Evolutionary conservation across 2,329 filamentous ascomycete species (phyloP).

Genomic region (Xylaria sp.): DNA sequence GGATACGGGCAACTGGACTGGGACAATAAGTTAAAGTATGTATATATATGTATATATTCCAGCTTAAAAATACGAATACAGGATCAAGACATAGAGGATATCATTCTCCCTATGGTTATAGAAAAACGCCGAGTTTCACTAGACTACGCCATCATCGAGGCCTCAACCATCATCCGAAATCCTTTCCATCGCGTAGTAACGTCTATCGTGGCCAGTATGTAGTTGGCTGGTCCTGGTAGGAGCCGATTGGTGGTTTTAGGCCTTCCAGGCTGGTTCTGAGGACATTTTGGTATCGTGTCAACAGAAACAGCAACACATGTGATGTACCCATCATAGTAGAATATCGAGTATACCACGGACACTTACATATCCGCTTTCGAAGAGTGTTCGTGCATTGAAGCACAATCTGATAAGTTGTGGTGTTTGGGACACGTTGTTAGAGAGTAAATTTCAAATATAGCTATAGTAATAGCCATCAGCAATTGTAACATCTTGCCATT

Average conservation of each 20-base stretch:
- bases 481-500: background rate
- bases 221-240: background rate
- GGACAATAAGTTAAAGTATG: background rate
- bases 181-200: too few species aligned
- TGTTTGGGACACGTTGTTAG: too few species aligned
- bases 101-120: background rate
- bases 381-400: too few species aligned
- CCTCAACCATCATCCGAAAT: too few species aligned
- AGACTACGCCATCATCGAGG: too few species aligned
- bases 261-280: background rate
- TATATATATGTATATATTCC: background rate
- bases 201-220: background rate
- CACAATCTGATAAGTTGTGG: too few species aligned
- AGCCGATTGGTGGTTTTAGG: background rate
- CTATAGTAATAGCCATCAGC: background rate
- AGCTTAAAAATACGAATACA: background rate
- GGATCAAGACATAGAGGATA: background rate
- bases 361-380: too few species aligned
- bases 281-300: background rate
- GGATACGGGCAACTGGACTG: constrained; percentile 14
- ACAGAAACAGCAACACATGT: background rate
- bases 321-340: too few species aligned
- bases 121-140: background rate
- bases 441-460: too few species aligned
- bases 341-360: background rate